A percentile compares a stretch with the other conserved stretches of the same genome.
Evolutionary conservation across 306 rosid genomes (phyloP).

Genomic region (Glycine latifolia): DNA sequence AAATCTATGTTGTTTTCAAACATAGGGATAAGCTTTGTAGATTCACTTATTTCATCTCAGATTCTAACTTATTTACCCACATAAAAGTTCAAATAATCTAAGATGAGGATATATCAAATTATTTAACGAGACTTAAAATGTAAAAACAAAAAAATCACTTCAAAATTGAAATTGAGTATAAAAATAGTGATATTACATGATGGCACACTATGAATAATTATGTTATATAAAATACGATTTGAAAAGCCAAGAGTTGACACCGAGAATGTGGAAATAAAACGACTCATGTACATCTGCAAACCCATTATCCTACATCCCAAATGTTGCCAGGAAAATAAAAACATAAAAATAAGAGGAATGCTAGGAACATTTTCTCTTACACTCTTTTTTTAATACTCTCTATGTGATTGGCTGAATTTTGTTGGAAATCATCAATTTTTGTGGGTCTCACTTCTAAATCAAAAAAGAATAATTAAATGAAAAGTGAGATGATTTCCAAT

Average conservation of each 20-base stretch:
- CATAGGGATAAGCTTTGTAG: not conserved
- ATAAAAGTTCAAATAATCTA: constrained; percentile 20
- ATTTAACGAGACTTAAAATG: not conserved
- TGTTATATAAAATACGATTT: not conserved
- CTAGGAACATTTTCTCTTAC: too few species aligned
- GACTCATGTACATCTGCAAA: not conserved
- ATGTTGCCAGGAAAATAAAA: not conserved
- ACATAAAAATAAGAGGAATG: not conserved
- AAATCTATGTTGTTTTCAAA: not conserved
- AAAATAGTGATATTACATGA: not conserved
- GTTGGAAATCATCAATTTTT: too few species aligned
- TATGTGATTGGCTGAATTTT: too few species aligned
- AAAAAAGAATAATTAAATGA: too few species aligned
- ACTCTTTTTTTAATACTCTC: too few species aligned
- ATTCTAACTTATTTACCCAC: not conserved
- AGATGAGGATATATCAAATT: not conserved
- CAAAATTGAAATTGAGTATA: not conserved
- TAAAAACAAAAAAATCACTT: not conserved
- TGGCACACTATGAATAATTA: not conserved
- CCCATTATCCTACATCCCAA: constrained; percentile 1
- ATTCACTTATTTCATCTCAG: not conserved
- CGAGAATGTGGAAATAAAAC: not conserved
- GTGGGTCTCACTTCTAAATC: too few species aligned
- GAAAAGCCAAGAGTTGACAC: not conserved
- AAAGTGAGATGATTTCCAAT: too few species aligned